Evolutionary conservation across 1,284 basidiomycete species (phyloP).

Genomic region (Pseudozyma thailandica): DNA sequence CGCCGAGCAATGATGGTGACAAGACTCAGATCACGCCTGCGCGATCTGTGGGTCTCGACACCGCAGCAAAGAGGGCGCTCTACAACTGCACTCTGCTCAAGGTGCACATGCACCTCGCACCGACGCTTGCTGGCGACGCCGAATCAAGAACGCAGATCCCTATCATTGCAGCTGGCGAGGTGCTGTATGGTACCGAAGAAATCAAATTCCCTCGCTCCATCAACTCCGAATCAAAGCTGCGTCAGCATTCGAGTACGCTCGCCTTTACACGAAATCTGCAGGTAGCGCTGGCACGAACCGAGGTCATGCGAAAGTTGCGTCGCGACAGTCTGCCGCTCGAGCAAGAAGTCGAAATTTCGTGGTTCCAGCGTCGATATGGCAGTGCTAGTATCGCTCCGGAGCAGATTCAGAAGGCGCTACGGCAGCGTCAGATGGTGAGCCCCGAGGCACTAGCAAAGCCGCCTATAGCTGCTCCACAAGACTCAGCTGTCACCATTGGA

Average conservation of each 20-base stretch:
- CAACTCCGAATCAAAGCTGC: conserved; percentile 32
- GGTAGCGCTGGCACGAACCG: conserved; percentile 46
- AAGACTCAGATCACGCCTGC: not conserved
- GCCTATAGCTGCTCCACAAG: conserved; percentile 28
- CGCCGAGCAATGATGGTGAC: conserved; percentile 13
- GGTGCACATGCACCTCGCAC: conserved; percentile 54
- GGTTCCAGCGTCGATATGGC: conserved; percentile 56
- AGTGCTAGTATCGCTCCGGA: conserved; percentile 46
- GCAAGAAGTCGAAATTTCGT: conserved; percentile 59
- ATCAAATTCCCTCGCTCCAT: conserved; percentile 56
- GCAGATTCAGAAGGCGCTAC: conserved; percentile 33
- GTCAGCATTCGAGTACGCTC: conserved; percentile 33
- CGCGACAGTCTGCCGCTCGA: conserved; percentile 28
- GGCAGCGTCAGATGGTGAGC: conserved; percentile 39
- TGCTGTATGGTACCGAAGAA: conserved; percentile 31
- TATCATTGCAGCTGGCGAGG: conserved; percentile 21
- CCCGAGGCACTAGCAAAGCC: conserved; percentile 57
- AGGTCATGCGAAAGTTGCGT: conserved; percentile 52
- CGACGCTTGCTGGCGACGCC: conserved; percentile 19
- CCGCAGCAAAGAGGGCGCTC: conserved; percentile 54
- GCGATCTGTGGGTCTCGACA: conserved; percentile 40
- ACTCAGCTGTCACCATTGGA: not conserved
- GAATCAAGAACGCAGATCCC: conserved; percentile 27
- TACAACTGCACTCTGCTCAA: conserved; percentile 62
- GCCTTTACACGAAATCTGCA: conserved; percentile 34